phyloP scores from a whole-genome alignment of 768 basidiomycete genomes.

The Leccinum fibrillosum region DNA sequence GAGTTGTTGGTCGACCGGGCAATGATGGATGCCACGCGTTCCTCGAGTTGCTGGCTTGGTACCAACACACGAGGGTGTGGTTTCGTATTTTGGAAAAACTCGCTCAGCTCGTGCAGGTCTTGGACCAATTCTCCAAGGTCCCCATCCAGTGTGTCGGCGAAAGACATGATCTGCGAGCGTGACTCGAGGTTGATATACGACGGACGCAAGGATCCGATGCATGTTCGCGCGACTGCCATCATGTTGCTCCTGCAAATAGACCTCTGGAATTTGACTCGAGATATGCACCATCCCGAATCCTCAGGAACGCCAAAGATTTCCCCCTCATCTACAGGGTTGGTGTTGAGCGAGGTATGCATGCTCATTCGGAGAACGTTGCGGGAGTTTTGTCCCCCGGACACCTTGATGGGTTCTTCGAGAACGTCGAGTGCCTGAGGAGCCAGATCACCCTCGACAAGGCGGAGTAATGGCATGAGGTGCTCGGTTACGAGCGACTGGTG shows the following conservation, averaged over 20 bases:
- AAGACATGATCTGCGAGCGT: conserved; percentile 36
- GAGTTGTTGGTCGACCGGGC: conserved; percentile 66
- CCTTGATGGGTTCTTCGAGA: conserved; percentile 84
- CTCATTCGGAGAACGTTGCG: conserved; percentile 92
- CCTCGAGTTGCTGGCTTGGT: conserved; percentile 65
- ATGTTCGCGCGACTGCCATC: conserved; percentile 83
- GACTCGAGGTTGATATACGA: conserved; percentile 74
- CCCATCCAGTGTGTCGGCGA: conserved; percentile 44
- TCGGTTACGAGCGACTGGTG: conserved; percentile 79
- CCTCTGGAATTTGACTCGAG: conserved; percentile 59
- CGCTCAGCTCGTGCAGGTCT: conserved; percentile 72
- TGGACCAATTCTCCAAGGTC: conserved; percentile 77
- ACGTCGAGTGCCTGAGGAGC: conserved; percentile 86
- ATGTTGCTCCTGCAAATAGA: conserved; percentile 72
- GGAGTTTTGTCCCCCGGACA: conserved; percentile 72
- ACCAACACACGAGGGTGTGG: conserved; percentile 34
- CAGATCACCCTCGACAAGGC: conserved; percentile 84
- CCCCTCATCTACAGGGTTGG: conserved; percentile 50
- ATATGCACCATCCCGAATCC: conserved; percentile 85
- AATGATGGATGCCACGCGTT: conserved; percentile 77
- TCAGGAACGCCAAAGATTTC: conserved; percentile 81
- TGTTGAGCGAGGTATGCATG: conserved; percentile 57
- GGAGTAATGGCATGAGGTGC: conserved; percentile 85
- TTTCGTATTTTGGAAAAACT: conserved; percentile 59
- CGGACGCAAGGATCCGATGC: conserved; percentile 64